Conservation (phyloP, 2,329 filamentous ascomycete genomes). For the Botrytis galanthina region DNA sequence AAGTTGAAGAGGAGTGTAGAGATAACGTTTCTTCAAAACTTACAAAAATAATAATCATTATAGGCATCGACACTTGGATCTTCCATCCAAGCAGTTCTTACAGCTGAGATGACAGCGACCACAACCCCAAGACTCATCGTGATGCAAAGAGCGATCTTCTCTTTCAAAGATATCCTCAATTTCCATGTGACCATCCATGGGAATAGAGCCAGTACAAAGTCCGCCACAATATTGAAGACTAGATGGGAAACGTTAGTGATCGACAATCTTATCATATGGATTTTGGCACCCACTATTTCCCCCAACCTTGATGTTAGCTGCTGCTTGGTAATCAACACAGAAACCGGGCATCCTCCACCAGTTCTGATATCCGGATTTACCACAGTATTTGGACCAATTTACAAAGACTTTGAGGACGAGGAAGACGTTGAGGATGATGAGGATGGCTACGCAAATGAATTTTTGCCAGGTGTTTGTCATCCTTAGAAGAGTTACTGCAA, state of each 20-base stretch:
- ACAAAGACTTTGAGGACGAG: conserved; percentile 49
- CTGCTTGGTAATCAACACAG: conserved; percentile 43
- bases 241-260: conserved; percentile 25
- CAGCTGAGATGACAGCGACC: conserved; percentile 49
- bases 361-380: conserved; percentile 44
- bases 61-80: conserved; percentile 43
- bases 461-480: conserved; percentile 47
- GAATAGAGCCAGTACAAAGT: conserved; percentile 50
- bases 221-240: conserved; percentile 55
- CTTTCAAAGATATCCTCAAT: conserved; percentile 47
- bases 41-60: conserved; percentile 48
- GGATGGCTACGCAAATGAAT: conserved; percentile 49
- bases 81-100: conserved; percentile 51
- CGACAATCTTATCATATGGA: conserved; percentile 5
- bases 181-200: conserved; percentile 51
- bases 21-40: neutral
- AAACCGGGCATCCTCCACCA: conserved; percentile 47
- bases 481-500: conserved; percentile 37
- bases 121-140: conserved; percentile 53
- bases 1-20: neutral
- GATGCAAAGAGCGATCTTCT: conserved; percentile 50
- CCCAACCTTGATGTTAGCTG: conserved; percentile 48
- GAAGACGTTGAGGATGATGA: conserved; percentile 48
- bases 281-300: conserved; percentile 46
- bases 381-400: conserved; percentile 50